These are phyloP conservation scores for Sungouiella thailandica DNA, from an alignment of 805 yeast species.

Conservation along the genomic window DNA sequence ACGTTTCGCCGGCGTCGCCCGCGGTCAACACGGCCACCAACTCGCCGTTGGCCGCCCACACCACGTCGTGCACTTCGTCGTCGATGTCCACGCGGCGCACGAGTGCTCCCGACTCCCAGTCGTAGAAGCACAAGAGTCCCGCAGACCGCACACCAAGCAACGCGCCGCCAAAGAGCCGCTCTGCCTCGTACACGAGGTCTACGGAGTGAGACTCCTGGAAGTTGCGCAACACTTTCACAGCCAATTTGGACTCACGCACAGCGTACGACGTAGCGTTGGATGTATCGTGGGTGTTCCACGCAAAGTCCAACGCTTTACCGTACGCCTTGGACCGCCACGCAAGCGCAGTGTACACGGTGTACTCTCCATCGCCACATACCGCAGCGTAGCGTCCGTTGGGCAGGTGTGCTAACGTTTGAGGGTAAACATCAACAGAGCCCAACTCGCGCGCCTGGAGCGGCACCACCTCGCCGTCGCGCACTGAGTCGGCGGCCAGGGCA, in stretches of 20 bases:
- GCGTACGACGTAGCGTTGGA: conserved; percentile 72
- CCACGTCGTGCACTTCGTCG: conserved; percentile 67
- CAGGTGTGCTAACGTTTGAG: conserved; percentile 81
- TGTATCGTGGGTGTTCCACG: conserved; percentile 80
- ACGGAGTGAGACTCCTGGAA: conserved; percentile 73
- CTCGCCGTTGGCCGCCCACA: conserved; percentile 94
- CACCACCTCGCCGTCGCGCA: conserved; percentile 77
- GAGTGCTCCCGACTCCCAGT: conserved; percentile 84
- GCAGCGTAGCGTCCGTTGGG: conserved; percentile 97
- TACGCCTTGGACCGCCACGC: conserved; percentile 97
- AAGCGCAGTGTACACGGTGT: conserved; percentile 89
- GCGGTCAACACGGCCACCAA: conserved; percentile 63
- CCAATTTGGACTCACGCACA: conserved; percentile 61
- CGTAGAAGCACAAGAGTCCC: conserved; percentile 82
- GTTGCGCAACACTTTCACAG: conserved; percentile 72
- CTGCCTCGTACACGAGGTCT: conserved; percentile 67
- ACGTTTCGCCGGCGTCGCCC: conserved; percentile 52
- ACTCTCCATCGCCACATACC: conserved; percentile 97
- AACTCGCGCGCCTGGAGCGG: conserved; percentile 81
- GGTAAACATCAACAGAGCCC: conserved; percentile 92
- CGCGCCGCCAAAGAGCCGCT: conserved; percentile 84
- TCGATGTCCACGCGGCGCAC: conserved; percentile 85
- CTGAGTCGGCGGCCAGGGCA: conserved; percentile 52
- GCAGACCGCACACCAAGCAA: conserved; percentile 79
- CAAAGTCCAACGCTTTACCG: conserved; percentile 87